Base-by-base conservation (phyloP, 1,139 yeast species). In the Hyphopichia fennica region DNA sequence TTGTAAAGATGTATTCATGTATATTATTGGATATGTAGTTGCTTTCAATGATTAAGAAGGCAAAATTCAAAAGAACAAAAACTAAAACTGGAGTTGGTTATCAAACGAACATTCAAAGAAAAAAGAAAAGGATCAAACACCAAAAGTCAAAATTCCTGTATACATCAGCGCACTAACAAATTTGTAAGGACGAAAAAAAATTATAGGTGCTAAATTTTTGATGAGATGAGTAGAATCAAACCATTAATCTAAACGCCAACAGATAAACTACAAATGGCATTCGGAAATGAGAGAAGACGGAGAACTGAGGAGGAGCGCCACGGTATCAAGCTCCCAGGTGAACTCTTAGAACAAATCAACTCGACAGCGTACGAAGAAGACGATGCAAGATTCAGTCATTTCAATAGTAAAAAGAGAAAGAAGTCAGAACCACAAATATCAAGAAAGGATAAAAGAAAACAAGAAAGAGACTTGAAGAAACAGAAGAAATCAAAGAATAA, bases 301-400 rank as follows among this genome's bases (percentile, higher is more conserved):
- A 25, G 28, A 10, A 25, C 4, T 25, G 28, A 25, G 13, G 31
- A 28, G 10, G 31, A 28, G 10, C 31, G 17, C 17, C 31, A 77
- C 51, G 77, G 74, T 8, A 82, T 86, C 39, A 73, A 82, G 45
- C 67, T 87, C 22, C 96, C 96, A 0, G 87, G 86, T 1, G 64
- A 69, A 15, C 60, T 88, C 31, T 59, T 87, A 40, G 93, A 87
- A 49, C 84, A 82, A 56, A 74, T 87, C 47, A 72, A 78, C 46
- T 63, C 59, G 19, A 67, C 60, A 16, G 79, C 72, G 17, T 75
- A 69, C 14, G 67, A 66, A 19, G 67, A 64, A 17, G 76, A 72
- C 42, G 71, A 67, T 41, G 45, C 51, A 6, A 48, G 69, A 41
- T 67, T 50, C 45, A 45, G 53, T 17, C 52, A 72, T 31, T 56